phyloP scores from a whole-genome alignment of 345 rosid species.

The Populus ilicifolia region DNA sequence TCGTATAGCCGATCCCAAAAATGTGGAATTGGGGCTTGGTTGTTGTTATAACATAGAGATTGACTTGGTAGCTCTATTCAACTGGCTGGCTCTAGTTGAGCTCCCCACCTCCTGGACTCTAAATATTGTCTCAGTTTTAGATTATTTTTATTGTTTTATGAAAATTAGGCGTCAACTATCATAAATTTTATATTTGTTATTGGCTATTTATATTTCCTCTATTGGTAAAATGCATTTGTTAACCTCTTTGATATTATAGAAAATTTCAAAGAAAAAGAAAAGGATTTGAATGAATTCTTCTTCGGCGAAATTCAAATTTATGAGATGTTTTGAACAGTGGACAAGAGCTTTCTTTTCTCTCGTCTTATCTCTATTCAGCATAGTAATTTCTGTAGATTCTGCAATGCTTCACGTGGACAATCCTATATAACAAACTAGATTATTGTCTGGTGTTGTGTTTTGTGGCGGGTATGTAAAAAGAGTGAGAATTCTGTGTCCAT shows the following conservation, averaged over 20 bases:
- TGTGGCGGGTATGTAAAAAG: too few relatives aligned
- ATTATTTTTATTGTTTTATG: too few relatives aligned
- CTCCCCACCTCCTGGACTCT: not conserved
- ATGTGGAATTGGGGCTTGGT: not conserved
- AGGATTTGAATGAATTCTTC: too few relatives aligned
- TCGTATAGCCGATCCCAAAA: not conserved
- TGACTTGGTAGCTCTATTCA: constrained; percentile 7
- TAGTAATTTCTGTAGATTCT: too few relatives aligned
- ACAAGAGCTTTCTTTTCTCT: not conserved
- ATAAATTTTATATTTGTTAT: too few relatives aligned
- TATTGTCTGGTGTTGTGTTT: too few relatives aligned
- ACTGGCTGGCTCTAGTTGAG: not conserved
- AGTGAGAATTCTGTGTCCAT: too few relatives aligned
- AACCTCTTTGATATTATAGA: not conserved
- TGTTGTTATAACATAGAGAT: not conserved
- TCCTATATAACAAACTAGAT: too few relatives aligned
- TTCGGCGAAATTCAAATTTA: not conserved
- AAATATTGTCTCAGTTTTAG: too few relatives aligned
- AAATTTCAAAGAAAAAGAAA: too few relatives aligned
- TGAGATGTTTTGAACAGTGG: not conserved
- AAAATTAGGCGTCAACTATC: not conserved
- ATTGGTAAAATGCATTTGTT: not conserved
- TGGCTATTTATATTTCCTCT: not conserved
- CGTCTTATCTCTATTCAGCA: too few relatives aligned
- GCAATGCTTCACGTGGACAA: too few relatives aligned